Evolutionary conservation across 2,329 filamentous ascomycete species (phyloP).

Genomic region (Pestalotiopsis sp.): DNA sequence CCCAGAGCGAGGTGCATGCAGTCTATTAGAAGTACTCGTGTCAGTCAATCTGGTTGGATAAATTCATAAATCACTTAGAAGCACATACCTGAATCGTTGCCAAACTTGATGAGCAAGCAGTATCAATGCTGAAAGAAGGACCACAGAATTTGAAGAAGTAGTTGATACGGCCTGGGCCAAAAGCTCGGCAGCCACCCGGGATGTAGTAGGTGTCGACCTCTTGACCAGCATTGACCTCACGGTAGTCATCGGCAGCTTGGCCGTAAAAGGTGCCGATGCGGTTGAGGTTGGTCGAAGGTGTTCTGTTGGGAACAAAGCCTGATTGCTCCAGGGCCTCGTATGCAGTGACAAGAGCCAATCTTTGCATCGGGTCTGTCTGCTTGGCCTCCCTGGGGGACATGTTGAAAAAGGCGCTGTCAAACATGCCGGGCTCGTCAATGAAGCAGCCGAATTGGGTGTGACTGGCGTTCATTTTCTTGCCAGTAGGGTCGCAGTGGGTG

Average conservation of each 20-base stretch:
- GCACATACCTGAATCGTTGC: conserved; percentile 63
- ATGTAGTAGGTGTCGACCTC: conserved; percentile 62
- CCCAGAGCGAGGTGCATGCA: conserved; percentile 53
- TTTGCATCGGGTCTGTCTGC: conserved; percentile 69
- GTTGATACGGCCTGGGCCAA: conserved; percentile 61
- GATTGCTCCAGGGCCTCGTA: conserved; percentile 72
- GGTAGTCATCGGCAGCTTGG: conserved; percentile 74
- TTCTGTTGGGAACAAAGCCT: conserved; percentile 63
- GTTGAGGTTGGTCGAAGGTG: conserved; percentile 56
- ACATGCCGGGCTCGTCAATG: conserved; percentile 11
- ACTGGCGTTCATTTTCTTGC: conserved; percentile 40
- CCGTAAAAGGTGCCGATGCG: conserved; percentile 72
- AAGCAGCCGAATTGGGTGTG: conserved; percentile 18
- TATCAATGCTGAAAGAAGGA: conserved; percentile 71
- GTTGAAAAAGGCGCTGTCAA: conserved; percentile 13
- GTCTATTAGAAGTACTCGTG: conserved; percentile 27
- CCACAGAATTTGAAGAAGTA: conserved; percentile 78
- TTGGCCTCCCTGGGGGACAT: conserved; percentile 22
- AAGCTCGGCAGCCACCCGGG: conserved; percentile 43
- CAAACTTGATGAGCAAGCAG: conserved; percentile 73
- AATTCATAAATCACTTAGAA: not conserved
- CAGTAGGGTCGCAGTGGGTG: conserved; percentile 48
- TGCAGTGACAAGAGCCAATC: conserved; percentile 64
- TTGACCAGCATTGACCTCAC: conserved; percentile 72
- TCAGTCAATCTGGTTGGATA: not conserved